Evolutionary conservation across 176 grass and related monocot genomes (phyloP), one percentile per base, ranked within the genome.

Genomic region (Themeda triandra): DNA sequence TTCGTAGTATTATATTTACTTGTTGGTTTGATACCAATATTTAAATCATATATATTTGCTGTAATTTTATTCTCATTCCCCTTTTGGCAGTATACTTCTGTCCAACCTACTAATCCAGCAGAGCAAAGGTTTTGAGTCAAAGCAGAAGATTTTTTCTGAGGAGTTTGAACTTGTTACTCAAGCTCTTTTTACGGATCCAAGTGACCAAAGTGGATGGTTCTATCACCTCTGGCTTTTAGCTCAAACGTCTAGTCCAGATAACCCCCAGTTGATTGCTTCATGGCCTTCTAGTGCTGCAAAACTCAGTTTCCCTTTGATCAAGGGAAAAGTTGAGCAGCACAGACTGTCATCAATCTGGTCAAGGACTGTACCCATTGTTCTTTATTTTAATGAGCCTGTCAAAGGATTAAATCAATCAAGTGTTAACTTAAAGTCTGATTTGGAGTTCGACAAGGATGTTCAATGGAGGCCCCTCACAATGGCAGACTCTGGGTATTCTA

Each of bases 171-270:
- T 95, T 76, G 93, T 98, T 25, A 92, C 75, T 71, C 80, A 94
- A 77, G 96, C 96, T 77, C 87, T 98, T n/a, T n/a, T 98, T 88
- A 98, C 96, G 3, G 93, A 98, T 75, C 96, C 93, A 81, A 86
- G 81, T 81, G 96, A 98, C 66, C 96, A 98, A 93, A 98, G 96
- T 10, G 96, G 93, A n/a, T 98, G 96, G 96, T 95, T 98, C 82
- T 95, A 98, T 82, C 93, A 98, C 87, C 90, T 95, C 19, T 98
- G 96, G 96, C 96, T 98, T 83, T 82, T 98, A 66, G 81, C 92
- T 86, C 93, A 95, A 84, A 98, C 89, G 73, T 86, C 83, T 51
- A 66, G 69, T 59, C 82, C 79, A 64, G 80, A 90, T 56, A 85
- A 93, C 60, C 96, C 91, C 12, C 65, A 87, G 64, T 68, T 98